Conservation (phyloP, 2,329 filamentous ascomycete species). For the Myrmaecium sp. region DNA sequence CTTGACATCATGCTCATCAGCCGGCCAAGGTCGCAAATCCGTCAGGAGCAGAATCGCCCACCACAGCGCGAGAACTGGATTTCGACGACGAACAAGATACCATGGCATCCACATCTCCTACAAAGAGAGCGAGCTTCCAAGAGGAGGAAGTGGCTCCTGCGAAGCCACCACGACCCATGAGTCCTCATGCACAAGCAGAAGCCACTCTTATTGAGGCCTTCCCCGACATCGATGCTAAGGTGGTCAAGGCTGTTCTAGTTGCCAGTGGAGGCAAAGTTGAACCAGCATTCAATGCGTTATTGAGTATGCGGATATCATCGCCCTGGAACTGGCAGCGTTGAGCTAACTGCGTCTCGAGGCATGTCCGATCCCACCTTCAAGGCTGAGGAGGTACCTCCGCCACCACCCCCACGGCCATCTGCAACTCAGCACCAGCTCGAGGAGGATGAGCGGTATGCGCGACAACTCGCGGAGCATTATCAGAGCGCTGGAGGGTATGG, state of each 20-base stretch:
- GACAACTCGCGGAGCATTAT: constrained; percentile 85
- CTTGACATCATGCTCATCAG: constrained; percentile 11
- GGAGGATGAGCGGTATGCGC: constrained; percentile 78
- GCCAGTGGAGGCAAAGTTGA: constrained; percentile 82
- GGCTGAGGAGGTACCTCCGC: constrained; percentile 41
- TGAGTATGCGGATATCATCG: constrained; percentile 46
- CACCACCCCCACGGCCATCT: constrained; percentile 62
- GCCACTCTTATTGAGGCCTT: constrained; percentile 87
- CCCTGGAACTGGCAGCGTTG: no score
- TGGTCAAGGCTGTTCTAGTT: constrained; percentile 74
- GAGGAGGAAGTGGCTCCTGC: constrained; percentile 32
- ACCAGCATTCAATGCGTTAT: constrained; percentile 83
- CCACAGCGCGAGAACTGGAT: constrained; percentile 38
- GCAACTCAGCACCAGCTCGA: constrained; percentile 63
- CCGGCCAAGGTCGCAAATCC: constrained; percentile 20
- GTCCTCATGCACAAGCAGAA: constrained; percentile 69
- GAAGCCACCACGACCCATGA: constrained; percentile 73
- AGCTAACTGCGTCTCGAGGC: no score
- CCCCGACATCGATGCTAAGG: constrained; percentile 58
- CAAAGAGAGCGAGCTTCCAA: constrained; percentile 27
- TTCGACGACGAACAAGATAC: constrained; percentile 39
- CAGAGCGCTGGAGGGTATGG: constrained; percentile 26
- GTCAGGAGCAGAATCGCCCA: constrained; percentile 31
- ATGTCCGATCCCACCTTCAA: constrained; percentile 38
- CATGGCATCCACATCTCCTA: constrained; percentile 8